Conservation (phyloP, 1,284 basidiomycete species). For the Gymnopus androsaceus region DNA sequence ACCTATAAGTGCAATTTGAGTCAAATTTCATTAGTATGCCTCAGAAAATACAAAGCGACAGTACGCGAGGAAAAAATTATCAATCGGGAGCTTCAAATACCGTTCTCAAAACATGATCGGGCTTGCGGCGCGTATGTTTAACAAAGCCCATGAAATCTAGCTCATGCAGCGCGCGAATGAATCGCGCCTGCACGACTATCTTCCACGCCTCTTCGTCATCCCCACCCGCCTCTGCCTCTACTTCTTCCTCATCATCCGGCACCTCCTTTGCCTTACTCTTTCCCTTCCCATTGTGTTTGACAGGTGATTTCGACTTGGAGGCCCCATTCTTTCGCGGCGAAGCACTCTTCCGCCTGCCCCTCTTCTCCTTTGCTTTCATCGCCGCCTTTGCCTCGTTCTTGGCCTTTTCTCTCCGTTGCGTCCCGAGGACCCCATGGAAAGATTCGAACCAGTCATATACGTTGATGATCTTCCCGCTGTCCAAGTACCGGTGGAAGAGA, state of each 20-base stretch:
- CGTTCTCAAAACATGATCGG: conserved; percentile 71
- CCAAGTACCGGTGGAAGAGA: conserved; percentile 71
- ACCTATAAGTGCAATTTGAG: too few species aligned
- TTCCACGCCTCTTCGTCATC: conserved; percentile 48
- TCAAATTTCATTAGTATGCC: too few species aligned
- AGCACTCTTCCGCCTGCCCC: neutral
- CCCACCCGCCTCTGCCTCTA: neutral
- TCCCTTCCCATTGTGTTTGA: conserved; percentile 1
- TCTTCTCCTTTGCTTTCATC: neutral
- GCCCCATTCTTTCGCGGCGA: neutral
- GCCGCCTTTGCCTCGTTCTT: conserved; percentile 13
- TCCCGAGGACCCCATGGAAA: conserved; percentile 63
- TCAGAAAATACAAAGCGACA: too few species aligned
- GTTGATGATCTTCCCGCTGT: conserved; percentile 78
- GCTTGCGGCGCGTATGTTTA: conserved; percentile 75
- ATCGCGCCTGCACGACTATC: conserved; percentile 70
- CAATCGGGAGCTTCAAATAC: conserved; percentile 59
- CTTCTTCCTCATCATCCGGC: conserved; percentile 19
- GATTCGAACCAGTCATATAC: conserved; percentile 81
- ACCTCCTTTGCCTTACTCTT: conserved; percentile 25
- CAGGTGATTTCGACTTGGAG: neutral
- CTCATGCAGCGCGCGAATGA: conserved; percentile 75
- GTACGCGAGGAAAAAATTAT: neutral
- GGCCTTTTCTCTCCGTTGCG: conserved; percentile 39
- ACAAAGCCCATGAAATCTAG: conserved; percentile 77